Evolutionary conservation across 2,329 filamentous ascomycete genomes (phyloP), one percentile per base, ranked within the genome.

Genomic region (Emergomyces pasteurianus): DNA sequence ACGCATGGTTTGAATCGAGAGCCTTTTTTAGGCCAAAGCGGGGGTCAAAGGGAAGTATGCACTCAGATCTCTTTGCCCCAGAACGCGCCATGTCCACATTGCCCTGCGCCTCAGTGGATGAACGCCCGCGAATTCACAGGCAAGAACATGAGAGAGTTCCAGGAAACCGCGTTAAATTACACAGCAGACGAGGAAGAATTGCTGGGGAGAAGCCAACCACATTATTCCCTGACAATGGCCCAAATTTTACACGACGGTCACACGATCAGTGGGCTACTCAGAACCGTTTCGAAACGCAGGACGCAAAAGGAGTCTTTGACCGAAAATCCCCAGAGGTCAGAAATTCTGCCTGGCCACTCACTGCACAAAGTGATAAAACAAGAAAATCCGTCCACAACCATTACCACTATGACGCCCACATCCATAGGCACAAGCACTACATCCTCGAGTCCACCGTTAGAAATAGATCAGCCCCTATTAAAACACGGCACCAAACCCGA

Each of bases 311-410:
- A 12, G 7, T 21, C 31, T 16, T 12, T 36, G 16, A 46, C 40
- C 23, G 36, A 34, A 40, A 34, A 14, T n/a, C n/a, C 3, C n/a
- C 34, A 42, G 36, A 49, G 9, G 23, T 28, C 46, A 6, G 21
- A 26, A 57, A 14, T 34, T 31, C 54, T 57, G 26, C 16, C 21
- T 31, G 31, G 38, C 36, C 6, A 23, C 16, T 23, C 23, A 5
- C 54, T 16, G 16, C 54, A 26, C 23, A 52, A 34, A 52, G 31
- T 58, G 57, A 26, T 14, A 18, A 31, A 42, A 40, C 62, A 63
- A 58, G 60, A 42, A 58, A 67, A 62, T 43, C 63, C 69, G 71
- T 75, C 70, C 70, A 76, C 71, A 73, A 73, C 69, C 72, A 76
- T 68, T 65, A 72, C 67, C 70, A 76, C 71, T 69, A 70, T 70